Percentiles rank a stretch among this genome's conserved stretches.
Conservation (phyloP, 2,329 filamentous ascomycete genomes). For the Colletotrichum zoysiae region DNA sequence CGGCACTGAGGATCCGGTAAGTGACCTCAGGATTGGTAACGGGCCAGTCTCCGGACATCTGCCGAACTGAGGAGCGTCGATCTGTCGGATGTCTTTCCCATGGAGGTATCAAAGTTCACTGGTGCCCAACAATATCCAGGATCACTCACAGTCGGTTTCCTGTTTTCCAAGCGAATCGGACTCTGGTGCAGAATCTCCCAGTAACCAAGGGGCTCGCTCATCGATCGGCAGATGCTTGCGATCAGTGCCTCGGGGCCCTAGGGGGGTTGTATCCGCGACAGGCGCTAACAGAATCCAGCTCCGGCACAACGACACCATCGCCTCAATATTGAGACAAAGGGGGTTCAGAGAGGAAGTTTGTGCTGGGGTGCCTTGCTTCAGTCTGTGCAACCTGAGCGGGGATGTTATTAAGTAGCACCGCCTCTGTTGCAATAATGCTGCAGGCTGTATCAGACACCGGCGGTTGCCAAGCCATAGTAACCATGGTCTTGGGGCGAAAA, state of each 20-base stretch:
- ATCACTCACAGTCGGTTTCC: too few species aligned
- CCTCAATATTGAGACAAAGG: neutral
- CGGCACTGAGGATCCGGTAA: constrained; percentile 43
- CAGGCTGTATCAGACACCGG: neutral
- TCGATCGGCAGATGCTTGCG: constrained; percentile 44
- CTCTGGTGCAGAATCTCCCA: constrained; percentile 28
- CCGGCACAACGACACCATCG: constrained; percentile 22
- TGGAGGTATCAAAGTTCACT: constrained; percentile 43
- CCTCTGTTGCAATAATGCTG: constrained; percentile 2
- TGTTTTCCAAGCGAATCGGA: neutral
- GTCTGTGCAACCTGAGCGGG: neutral
- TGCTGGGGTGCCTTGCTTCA: constrained; percentile 19
- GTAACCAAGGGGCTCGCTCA: constrained; percentile 43
- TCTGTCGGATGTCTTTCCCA: constrained; percentile 45
- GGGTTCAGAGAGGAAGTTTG: neutral
- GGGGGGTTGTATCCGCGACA: neutral
- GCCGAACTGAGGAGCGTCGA: constrained; percentile 45
- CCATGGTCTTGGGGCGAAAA: neutral
- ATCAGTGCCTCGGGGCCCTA: neutral
- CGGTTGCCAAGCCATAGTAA: constrained; percentile 8
- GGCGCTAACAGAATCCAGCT: constrained; percentile 19
- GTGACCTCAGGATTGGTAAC: constrained; percentile 44
- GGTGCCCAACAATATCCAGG: neutral
- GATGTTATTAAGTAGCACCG: neutral
- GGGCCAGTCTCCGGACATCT: constrained; percentile 43